Base-by-base conservation (phyloP, 2,329 filamentous ascomycete genomes). In the Ophiocordyceps sinensis region DNA sequence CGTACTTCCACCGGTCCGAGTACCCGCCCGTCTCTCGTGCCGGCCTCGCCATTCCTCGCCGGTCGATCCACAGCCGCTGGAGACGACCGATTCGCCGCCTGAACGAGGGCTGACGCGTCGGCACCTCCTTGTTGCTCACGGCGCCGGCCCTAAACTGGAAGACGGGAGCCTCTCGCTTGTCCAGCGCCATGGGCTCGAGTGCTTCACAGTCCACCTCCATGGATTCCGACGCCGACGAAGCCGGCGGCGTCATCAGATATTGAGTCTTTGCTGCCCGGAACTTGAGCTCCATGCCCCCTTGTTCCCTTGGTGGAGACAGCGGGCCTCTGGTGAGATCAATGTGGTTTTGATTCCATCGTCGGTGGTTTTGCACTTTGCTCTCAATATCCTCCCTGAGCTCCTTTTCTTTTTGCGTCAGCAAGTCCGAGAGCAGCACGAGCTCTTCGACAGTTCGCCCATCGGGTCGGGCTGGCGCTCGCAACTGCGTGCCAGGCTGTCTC, bases 311-410 rank as follows among this genome's bases (percentile, higher is more conserved):
- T 19, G 87, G 87, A 39, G 84, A 85, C 49, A 96, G 73, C 39
- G 89, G 87, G 49, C 81, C 79, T 65, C 81, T 79, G 46, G 89
- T 95, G 57, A 87, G 73, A 64, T 96, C 88, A 53, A 93, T 75
- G 66, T 85, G 87, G 55, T 85, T 82, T 52, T 84, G 73, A 62
- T 95, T 95, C 87, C 89, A 95, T 58, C 83, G 79, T 51, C 82
- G 77, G 63, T 95, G 89, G 62, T 91, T 89, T 52, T 82, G 74
- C 41, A 93, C 79, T 62, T 93, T 89, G 51, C 77, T 77, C 59
- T 93, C 85, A 57, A 96, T 85, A 54, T 93, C 86, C 48, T 72
- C 71, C 47, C 82, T 73, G 50, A 95, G 78, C 51, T 84, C 77
- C 50, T 83, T 86, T 50, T 89, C 82, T 60, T 85, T 85, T 60